Evolutionary conservation across 768 basidiomycete genomes (phyloP), one percentile per base, ranked within the genome.

Genomic region (Cystobasidium onofrii): DNA sequence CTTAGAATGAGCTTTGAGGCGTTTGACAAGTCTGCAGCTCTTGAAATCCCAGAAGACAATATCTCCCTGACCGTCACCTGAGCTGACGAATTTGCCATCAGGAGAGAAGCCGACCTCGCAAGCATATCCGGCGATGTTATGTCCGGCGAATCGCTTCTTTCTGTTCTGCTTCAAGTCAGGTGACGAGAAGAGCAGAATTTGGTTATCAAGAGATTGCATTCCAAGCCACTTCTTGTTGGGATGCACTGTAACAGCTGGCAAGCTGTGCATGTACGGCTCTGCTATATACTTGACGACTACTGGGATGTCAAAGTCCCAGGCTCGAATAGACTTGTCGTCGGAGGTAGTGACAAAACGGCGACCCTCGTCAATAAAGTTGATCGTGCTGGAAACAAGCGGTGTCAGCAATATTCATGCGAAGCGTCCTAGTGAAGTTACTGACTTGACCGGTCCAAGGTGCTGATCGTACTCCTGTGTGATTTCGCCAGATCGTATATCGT

Each of bases 41-140:
- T 96, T 98, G 91, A 92, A 99, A 81, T 98, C 96, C 96, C 96
- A 99, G 82, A 97, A 95, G 1, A 97, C 90, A 52, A 99, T 85
- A 80, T 96, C 93, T 10, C 96, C 96, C 77, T 89, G 88, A 12
- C 91, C 90, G 78, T 97, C 95, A 33, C 96, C 96, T 73, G 92
- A 94, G 79, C 91, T 94, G 78, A 99, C 90, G 90, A 92, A 98
- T 81, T 92, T 92, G 1, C 96, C 96, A 80, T 99, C 96, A 0
- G 96, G 93, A 20, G 94, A 96, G 83, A 99, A 99, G 31, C 91
- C 94, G 36, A 97, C 89, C 79, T 93, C 90, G 80, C 93, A 96
- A 1, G 96, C 96, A 81, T 97, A 98, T 15, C 96, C 96, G 7
- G 96, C 94, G 23, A 94, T 88, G 25, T 92, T 91, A 82, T 98